Base-by-base conservation (phyloP, 495 filamentous ascomycete genomes). In the Penicillium psychrofluorescens region DNA sequence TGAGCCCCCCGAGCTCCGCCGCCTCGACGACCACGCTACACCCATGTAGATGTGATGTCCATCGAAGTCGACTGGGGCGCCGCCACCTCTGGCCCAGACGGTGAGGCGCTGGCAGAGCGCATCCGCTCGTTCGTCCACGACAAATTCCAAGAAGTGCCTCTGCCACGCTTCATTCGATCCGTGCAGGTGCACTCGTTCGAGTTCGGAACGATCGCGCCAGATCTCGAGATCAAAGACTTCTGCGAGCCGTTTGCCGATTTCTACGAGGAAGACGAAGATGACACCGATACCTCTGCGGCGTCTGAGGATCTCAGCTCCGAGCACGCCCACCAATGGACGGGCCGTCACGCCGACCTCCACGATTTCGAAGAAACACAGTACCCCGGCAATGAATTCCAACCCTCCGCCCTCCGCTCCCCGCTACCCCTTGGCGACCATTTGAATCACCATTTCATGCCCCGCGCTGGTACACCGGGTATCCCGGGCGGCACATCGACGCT, bases 51-150 rank as follows among this genome's bases (percentile, higher is more conserved):
- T 72, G 71, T 70, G 49, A 98, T 99, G 92, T 97, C 92, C 48
- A 90, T 99, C 68, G 88, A 95, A 53, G 82, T 99, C 56, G 85
- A 95, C 71, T 99, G 92, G 92, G 80, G 85, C 52, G 84, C 84
- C 39, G 77, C 96, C 58, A 96, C 91, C n/a, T 79, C 81, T 33
- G 92, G 91, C 11, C 79, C 86, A 22, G 90, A 95, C 59, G 90
- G 94, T 12, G 70, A 79, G 46, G 84, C 79, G 28, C 80, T 95
- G 41, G 89, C 92, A 7, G 81, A 87, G 51, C 72, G 71, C 40
- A 92, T 99, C 60, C 87, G 90, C 45, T 84, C 84, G 58, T 97
- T 97, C 65, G 85, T 99, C 53, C 88, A 99, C 67, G 80, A 85
- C 55, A 90, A 86, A 58, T 99, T 99, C 67, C 92, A 99, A 65